phyloP scores from a whole-genome alignment of 2,329 filamentous ascomycete species.

The Trichoderma asperellum region DNA sequence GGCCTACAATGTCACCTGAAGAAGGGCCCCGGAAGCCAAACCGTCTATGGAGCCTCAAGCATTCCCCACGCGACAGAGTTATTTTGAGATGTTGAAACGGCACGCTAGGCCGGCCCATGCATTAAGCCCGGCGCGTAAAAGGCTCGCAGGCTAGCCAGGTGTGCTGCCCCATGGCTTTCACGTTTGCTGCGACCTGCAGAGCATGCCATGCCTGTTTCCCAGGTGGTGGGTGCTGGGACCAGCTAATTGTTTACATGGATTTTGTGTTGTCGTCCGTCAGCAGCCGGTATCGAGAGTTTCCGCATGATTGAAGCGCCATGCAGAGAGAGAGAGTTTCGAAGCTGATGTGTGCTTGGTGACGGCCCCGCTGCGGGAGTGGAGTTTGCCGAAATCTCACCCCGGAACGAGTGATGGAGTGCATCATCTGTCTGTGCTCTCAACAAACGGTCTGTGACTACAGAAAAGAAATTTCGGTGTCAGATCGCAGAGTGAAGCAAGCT shows the following conservation, averaged over 20 bases:
- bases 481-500: neutral
- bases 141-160: neutral
- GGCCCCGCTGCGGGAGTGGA: slow-evolving; percentile 13
- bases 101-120: slow-evolving; percentile 15
- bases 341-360: neutral
- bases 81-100: slow-evolving; percentile 22
- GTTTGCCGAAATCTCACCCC: neutral
- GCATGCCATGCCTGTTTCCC: neutral
- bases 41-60: slow-evolving; percentile 1
- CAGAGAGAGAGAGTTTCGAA: slow-evolving; percentile 4
- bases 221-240: neutral
- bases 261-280: neutral
- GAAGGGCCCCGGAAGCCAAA: slow-evolving; percentile 15
- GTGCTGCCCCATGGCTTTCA: neutral
- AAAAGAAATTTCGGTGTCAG: neutral
- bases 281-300: neutral
- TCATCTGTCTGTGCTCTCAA: neutral
- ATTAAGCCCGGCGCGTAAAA: slow-evolving; percentile 11
- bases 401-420: neutral
- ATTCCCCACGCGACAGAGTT: slow-evolving; percentile 7
- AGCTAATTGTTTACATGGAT: neutral
- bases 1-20: slow-evolving; percentile 17
- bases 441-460: neutral
- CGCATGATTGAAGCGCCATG: neutral
- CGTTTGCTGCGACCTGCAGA: neutral